Evolutionary conservation across 441 rosid genomes (phyloP).

Genomic region (Adansonia madagascariensis): DNA sequence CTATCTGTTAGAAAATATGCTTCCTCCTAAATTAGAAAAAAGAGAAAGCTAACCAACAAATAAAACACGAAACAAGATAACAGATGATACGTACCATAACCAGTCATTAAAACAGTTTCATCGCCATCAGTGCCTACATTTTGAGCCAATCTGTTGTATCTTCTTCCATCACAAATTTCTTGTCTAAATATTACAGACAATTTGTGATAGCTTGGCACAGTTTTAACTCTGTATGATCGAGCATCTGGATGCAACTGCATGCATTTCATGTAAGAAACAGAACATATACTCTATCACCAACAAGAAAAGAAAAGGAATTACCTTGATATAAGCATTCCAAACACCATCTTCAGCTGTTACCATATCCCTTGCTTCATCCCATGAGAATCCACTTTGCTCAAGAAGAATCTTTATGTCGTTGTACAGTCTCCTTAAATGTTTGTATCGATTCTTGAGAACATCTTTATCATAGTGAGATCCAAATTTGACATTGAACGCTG

Average conservation of each 20-base stretch:
- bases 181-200: constrained; percentile 71
- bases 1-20: not conserved
- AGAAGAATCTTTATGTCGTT: constrained; percentile 72
- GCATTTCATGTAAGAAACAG: constrained; percentile 31
- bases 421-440: constrained; percentile 80
- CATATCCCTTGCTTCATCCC: constrained; percentile 83
- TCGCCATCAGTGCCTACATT: constrained; percentile 43
- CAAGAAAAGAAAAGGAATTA: constrained; percentile 30
- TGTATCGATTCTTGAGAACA: constrained; percentile 81
- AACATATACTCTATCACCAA: constrained; percentile 23
- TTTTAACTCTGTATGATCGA: constrained; percentile 83
- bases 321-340: constrained; percentile 81
- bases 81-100: constrained; percentile 48
- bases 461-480: constrained; percentile 69
- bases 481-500: constrained; percentile 65
- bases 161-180: constrained; percentile 64
- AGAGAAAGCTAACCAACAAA: constrained; percentile 13
- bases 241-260: constrained; percentile 87
- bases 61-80: constrained; percentile 4
- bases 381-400: constrained; percentile 68
- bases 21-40: constrained; percentile 14
- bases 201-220: constrained; percentile 76
- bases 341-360: constrained; percentile 73
- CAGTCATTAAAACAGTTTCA: constrained; percentile 42
- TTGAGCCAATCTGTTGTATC: constrained; percentile 74